Evolutionary conservation across 495 filamentous ascomycete species (phyloP), one percentile per base, ranked within the genome.

Genomic region (Bombardia bombarda): DNA sequence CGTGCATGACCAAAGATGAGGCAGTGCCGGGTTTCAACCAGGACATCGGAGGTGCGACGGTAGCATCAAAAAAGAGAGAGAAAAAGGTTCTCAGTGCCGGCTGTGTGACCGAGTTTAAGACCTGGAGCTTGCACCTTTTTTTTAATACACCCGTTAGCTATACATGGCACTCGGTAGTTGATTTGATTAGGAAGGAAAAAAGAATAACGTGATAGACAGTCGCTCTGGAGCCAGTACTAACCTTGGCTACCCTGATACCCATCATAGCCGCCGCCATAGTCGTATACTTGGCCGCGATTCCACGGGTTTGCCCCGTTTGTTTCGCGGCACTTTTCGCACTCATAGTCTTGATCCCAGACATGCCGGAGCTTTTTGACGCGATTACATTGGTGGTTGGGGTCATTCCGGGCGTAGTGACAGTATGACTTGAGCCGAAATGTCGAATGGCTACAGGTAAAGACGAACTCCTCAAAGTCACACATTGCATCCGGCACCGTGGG

Each of bases 331-430:
- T 57, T 48, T 5, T 69, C 66, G 55, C 79, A 82, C 7, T 65
- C 45, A 14, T 63, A 60, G 14, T 57, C 56, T 31, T 74, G 67
- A 30, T 65, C 52, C 73, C 73, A 80, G 28, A 67, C 66, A 14
- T 76, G 60, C 40, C 77, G 77, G 36, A 80, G 65, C 34, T 70
- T 73, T 59, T 78, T 73, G 38, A 79, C 77, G 6, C 77, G 67
- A 46, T 70, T 73, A 52, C 83, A 86, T 41, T 72, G 58, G 52
- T 85, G 79, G 35, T 70, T 61, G 2, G 77, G 74, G 52, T 84
- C 75, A 57, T 80, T 82, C 21, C 83, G 75, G 7, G 82, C 80
- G 42, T 73, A 75, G 56, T 87, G 82, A 62, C 83, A 87, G 57
- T 83, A 71, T 19, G 74, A 75, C 53, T 79, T 75, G 20, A 83